Evolutionary conservation across 2,329 filamentous ascomycete genomes (phyloP), one percentile per base, ranked within the genome.

Genomic region (Aureobasidium sp.): DNA sequence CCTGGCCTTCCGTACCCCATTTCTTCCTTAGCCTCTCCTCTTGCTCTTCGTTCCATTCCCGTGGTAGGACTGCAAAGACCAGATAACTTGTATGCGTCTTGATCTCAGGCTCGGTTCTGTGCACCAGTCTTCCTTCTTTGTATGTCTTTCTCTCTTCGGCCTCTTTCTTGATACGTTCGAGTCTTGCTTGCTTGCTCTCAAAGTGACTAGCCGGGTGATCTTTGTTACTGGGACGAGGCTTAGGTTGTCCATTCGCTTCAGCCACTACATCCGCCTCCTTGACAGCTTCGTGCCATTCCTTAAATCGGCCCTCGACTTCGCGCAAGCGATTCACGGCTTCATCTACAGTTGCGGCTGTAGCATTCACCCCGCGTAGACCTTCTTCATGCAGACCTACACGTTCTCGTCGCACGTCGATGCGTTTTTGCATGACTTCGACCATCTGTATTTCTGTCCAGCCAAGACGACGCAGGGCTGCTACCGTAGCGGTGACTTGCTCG

Each of bases 61-160:
- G 81, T n/a, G 94, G 93, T 63, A 99, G 76, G 3, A 94, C 79
- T 0, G 94, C 94, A 77, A 99, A 99, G 5, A 95, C 89, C 5
- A 99, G 82, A 73, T 99, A 99, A n/a, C 89, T 94, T 0, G 94
- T 99, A 75, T 99, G 94, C 8, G 90, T 94, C 81, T 96, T 97
- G 63, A 97, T 78, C 70, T 99, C 94, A 0, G 86, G 78, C 76
- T 99, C 94, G 0, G 89, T 86, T 29, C 91, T 83, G 68, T 95
- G 90, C 34, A 91, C 82, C 44, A 97, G 70, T 32, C 85, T 83
- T 1, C 94, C 94, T 64, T 92, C 84, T 71, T 88, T 84, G 77
- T 87, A 96, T 1, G 82, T 73, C 64, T 89, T 85, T 49, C 74
- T 72, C 62, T 73, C 71, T 49, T 71, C 69, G 27, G 70, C 50